These are phyloP conservation scores for Iris macrosiphon DNA, from an alignment of 106 monocot genomes.

Conservation along the genomic window DNA sequence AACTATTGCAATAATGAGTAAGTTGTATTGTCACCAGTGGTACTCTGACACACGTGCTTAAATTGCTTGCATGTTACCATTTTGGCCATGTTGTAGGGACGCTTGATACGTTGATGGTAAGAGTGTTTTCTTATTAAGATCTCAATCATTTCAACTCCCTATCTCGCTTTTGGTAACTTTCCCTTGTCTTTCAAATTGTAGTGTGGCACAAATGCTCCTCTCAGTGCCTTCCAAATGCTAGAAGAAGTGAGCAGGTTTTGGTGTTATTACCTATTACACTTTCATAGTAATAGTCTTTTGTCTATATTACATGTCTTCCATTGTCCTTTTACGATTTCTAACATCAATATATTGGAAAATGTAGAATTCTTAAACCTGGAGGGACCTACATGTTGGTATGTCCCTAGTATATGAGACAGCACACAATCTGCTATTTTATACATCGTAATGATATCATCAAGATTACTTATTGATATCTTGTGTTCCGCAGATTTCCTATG, in stretches of 20 bases:
- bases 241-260: constrained; percentile 90
- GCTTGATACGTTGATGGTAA: constrained; percentile 98
- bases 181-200: constrained; percentile 22
- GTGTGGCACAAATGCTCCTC: constrained; percentile 88
- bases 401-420: background rate
- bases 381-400: constrained; percentile 90
- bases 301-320: background rate
- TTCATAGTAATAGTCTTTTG: background rate
- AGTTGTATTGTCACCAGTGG: too few species aligned
- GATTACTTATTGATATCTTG: background rate
- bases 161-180: constrained; percentile 17
- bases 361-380: constrained; percentile 88
- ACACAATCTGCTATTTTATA: background rate
- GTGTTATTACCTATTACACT: too few species aligned
- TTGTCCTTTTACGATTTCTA: background rate
- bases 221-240: constrained; percentile 78
- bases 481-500: constrained; percentile 75
- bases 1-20: too few species aligned
- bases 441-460: background rate
- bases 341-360: constrained; percentile 12
- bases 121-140: constrained; percentile 5
- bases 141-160: background rate
- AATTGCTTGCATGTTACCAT: background rate
- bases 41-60: too few species aligned
- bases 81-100: constrained; percentile 51